Conservation (phyloP, 2,329 filamentous ascomycete species). For the Fusarium pseudograminearum region DNA sequence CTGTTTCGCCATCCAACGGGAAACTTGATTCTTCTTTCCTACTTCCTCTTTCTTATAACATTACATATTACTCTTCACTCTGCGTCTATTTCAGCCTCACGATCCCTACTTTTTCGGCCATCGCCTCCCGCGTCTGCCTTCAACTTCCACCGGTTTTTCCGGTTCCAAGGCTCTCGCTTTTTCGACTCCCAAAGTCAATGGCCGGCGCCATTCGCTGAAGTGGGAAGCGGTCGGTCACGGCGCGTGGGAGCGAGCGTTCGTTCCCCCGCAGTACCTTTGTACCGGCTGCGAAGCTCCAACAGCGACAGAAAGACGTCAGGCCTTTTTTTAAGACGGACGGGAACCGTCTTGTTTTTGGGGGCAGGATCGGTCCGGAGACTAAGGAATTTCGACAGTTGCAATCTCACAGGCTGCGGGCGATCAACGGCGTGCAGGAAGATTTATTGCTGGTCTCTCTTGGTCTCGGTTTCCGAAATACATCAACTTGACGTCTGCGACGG, state of each 20-base stretch:
- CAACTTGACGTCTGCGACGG: conserved; percentile 20
- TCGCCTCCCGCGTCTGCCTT: conserved; percentile 16
- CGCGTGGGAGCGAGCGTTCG: conserved; percentile 62
- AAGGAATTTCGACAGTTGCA: conserved; percentile 15
- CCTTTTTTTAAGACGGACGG: conserved; percentile 15
- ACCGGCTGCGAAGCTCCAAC: conserved; percentile 48
- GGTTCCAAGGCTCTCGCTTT: conserved; percentile 32
- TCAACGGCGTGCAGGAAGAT: conserved; percentile 10
- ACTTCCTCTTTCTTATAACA: conserved; percentile 32
- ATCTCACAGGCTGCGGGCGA: conserved; percentile 14
- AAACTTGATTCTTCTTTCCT: conserved; percentile 42
- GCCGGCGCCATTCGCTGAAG: conserved; percentile 67
- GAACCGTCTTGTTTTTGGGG: conserved; percentile 26
- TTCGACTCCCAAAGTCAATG: conserved; percentile 61
- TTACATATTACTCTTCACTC: conserved; percentile 18
- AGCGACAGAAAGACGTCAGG: conserved; percentile 36
- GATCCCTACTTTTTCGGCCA: conserved; percentile 10
- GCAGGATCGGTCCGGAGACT: conserved; percentile 24
- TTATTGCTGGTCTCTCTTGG: not conserved
- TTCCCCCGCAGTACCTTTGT: conserved; percentile 68
- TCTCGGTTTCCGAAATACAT: conserved; percentile 25
- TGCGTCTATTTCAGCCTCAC: conserved; percentile 18
- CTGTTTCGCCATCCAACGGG: conserved; percentile 36
- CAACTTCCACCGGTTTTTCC: conserved; percentile 24
- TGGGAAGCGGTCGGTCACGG: conserved; percentile 66